phyloP scores from a whole-genome alignment of 495 filamentous ascomycete species.

The Acidiella bohemica region DNA sequence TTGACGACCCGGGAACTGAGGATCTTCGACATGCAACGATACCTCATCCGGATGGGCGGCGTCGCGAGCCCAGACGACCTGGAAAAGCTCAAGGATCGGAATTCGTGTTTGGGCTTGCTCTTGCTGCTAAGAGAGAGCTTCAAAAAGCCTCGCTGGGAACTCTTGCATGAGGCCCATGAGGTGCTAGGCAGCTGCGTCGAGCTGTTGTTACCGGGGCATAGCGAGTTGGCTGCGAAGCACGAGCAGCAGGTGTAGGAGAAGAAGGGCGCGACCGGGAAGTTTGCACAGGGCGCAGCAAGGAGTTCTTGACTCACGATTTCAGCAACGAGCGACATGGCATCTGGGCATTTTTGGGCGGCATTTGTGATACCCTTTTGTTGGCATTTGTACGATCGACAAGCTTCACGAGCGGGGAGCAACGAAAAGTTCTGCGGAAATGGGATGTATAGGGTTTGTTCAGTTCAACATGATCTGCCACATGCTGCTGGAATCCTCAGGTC shows the following conservation, averaged over 20 bases:
- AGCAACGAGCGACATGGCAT: too few relatives aligned
- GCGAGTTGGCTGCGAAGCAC: slow-evolving; percentile 7
- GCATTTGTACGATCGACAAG: neutral
- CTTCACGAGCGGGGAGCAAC: too few relatives aligned
- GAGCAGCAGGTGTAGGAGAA: too few relatives aligned
- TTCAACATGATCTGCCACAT: too few relatives aligned
- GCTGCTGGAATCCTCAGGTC: too few relatives aligned
- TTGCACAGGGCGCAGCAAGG: too few relatives aligned
- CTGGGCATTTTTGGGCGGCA: too few relatives aligned
- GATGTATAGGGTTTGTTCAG: too few relatives aligned
- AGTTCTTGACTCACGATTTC: too few relatives aligned
- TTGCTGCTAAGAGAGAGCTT: slow-evolving; percentile 74
- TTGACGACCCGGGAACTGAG: slow-evolving; percentile 49
- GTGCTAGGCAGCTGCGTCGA: slow-evolving; percentile 68
- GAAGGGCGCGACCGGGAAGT: too few relatives aligned
- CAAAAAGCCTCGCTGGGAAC: slow-evolving; percentile 72
- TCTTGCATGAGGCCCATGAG: slow-evolving; percentile 72
- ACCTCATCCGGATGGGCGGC: slow-evolving; percentile 57
- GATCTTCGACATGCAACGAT: slow-evolving; percentile 64
- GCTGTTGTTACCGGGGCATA: slow-evolving; percentile 32
- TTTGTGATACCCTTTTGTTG: slow-evolving; percentile 11
- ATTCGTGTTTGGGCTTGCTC: slow-evolving; percentile 69
- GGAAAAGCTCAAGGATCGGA: slow-evolving; percentile 58
- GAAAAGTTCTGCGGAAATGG: too few relatives aligned
- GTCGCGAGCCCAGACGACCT: slow-evolving; percentile 74